Evolutionary conservation across 2,329 filamentous ascomycete species (phyloP).

Genomic region (Ceratocystis harringtonii): DNA sequence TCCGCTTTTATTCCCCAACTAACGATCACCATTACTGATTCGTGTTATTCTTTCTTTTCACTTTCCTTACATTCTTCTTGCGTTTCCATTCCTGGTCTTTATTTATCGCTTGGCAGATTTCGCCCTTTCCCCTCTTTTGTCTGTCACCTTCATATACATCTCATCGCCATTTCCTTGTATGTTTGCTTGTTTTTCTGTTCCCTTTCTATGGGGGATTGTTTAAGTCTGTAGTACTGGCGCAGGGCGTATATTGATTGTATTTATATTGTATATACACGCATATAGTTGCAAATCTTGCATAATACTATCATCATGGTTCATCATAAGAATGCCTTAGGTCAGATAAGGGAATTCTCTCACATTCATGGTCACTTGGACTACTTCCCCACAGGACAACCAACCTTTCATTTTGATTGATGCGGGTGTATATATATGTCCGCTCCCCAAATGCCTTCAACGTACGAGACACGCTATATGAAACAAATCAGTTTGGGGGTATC

Average conservation of each 20-base stretch:
- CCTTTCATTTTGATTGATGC: neutral
- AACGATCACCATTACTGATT: neutral
- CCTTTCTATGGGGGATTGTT: neutral
- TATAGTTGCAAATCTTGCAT: neutral
- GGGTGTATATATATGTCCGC: neutral
- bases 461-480: neutral
- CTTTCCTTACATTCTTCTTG: neutral
- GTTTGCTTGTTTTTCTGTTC: neutral
- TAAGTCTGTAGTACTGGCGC: neutral
- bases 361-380: no score
- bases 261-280: neutral
- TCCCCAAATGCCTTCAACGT: neutral
- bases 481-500: neutral
- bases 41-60: neutral
- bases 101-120: neutral
- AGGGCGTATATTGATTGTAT: neutral
- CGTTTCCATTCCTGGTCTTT: neutral
- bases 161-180: neutral
- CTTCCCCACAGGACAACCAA: no score
- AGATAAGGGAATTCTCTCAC: no score
- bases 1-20: neutral
- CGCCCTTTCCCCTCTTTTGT: neutral
- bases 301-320: neutral
- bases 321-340: neutral
- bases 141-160: neutral